A percentile compares a stretch with the other conserved stretches of the same genome.
These are phyloP conservation scores for Lentinula detonsa DNA, from an alignment of 768 basidiomycete species.

Conservation along the genomic window DNA sequence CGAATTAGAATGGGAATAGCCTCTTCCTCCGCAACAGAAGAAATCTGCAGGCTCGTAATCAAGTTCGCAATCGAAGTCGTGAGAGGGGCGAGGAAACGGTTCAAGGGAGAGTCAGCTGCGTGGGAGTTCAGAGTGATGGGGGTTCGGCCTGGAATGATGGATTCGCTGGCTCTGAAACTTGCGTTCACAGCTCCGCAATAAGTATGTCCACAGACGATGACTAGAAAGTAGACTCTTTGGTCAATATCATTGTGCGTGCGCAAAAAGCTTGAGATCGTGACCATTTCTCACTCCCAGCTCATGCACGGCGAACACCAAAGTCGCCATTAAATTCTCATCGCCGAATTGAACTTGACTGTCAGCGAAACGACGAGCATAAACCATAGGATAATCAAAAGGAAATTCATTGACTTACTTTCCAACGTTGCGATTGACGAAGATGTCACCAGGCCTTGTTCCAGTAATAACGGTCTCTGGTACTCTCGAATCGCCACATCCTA, in stretches of 20 bases:
- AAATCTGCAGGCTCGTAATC: slow-evolving; percentile 39
- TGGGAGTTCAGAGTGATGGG: slow-evolving; percentile 27
- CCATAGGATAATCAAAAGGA: neutral
- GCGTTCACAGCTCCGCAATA: slow-evolving; percentile 74
- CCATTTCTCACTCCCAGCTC: slow-evolving; percentile 72
- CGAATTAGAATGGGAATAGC: slow-evolving; percentile 43
- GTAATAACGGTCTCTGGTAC: slow-evolving; percentile 76
- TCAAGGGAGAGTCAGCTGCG: slow-evolving; percentile 44
- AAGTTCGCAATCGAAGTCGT: slow-evolving; percentile 44
- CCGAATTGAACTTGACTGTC: slow-evolving; percentile 59
- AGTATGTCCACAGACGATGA: slow-evolving; percentile 79
- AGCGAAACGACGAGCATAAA: neutral
- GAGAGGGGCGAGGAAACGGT: slow-evolving; percentile 69
- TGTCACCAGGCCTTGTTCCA: slow-evolving; percentile 65
- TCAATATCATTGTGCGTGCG: slow-evolving; percentile 22
- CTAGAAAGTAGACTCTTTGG: slow-evolving; percentile 31
- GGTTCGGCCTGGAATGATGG: slow-evolving; percentile 20
- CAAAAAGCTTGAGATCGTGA: slow-evolving; percentile 31
- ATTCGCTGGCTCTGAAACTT: slow-evolving; percentile 27
- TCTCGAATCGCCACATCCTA: slow-evolving; percentile 81
- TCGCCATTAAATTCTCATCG: slow-evolving; percentile 67
- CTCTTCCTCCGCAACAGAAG: slow-evolving; percentile 23
- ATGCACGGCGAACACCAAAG: slow-evolving; percentile 68
- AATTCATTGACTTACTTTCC: slow-evolving; percentile 56
- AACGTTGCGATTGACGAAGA: slow-evolving; percentile 83